Evolutionary conservation across 352 stramenopile species (phyloP), one percentile per base, ranked within the genome.

Genomic region (Globisporangium cystogenes): DNA sequence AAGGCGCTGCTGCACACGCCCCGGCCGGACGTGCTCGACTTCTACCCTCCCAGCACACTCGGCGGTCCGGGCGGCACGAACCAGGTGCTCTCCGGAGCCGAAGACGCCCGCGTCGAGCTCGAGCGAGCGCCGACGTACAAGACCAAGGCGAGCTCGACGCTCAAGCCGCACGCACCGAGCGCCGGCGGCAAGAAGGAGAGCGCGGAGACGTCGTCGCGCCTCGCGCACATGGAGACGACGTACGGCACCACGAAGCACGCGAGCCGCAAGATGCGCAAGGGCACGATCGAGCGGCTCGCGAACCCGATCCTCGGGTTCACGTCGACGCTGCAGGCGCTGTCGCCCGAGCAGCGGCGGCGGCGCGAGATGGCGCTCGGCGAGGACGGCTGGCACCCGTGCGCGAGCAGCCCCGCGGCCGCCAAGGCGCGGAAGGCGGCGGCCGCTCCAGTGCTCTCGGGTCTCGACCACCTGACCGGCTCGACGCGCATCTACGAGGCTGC

Each of bases 301-400:
- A 87, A 91, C 54, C 81, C 81, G 21, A 86, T 91, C 42, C 61
- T 68, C n/a, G 76, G 81, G 1, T 65, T 83, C 55, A 72, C 76
- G 11, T 87, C 78, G 27, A 90, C 78, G 11, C 51, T 91, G 8
- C 65, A 81, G 46, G 81, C 81, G 23, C 59, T 91, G 4, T 75
- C 81, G 1, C 68, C 68, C 2, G 76, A 67, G 7, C 65, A 73
- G n/a, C 72, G 81, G 2, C 68, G 74, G 44, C 79, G 74, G 40
- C 74, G 81, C 8, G 70, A 83, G 26, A 39, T 57, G 4, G 72
- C 65, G 14, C n/a, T 68, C 7, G 35, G 47, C 2, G 46, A 39
- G 5, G 48, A 63, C n/a, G 37, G 18, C 8, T 51, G 47, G 39
- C 29, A 59, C 39, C 50, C 11, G 4, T 33, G 20, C 24, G 42